Base-by-base conservation (phyloP, 768 basidiomycete genomes). In the Scleroderma bovista region DNA sequence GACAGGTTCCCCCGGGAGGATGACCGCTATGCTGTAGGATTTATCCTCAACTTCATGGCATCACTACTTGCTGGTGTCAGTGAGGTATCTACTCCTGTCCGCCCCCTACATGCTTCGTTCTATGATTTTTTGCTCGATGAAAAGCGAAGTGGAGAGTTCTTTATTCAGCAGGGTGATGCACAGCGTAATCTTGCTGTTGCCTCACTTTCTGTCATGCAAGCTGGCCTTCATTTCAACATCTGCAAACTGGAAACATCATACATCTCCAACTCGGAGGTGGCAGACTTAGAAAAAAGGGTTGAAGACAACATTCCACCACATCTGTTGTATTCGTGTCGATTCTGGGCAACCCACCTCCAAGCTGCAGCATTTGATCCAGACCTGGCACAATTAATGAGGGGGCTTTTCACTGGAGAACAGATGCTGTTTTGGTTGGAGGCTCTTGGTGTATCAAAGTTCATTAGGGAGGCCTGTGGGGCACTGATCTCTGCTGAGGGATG, bases 171-270 rank as follows among this genome's bases (percentile, higher is more conserved):
- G 5, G 2, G 15, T 38, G 37, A n/a, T 3, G 16, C 17, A 19
- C 13, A 38, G 4, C 26, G 9, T 29, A 12, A 36, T 9, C 20
- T 70, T 1, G 56, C 60, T 3, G 22, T 46, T 10, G 50, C 54
- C n/a, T 65, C 57, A 11, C 46, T 73, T 8, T 40, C 43, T 2
- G 48, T 63, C 13, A 65, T 72, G 70, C 53, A 62, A 7, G 38
- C 48, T 3, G 54, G 49, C 4, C 65, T 71, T 23, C 49, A 51
- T 40, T 72, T 73, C 57, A 69, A 72, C 34, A 36, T 36, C 34
- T 36, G 34, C 12, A 13, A 44, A 69, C 71, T 72, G 11, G 53
- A 57, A 17, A 62, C 58, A 8, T 71, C 70, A 3, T 60, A 64
- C 44, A 20, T 60, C 8, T 50, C 22, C 13, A 69, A 72, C 51